phyloP scores from a whole-genome alignment of 306 rosid species.

The Pterocarpus macrocarpus region DNA sequence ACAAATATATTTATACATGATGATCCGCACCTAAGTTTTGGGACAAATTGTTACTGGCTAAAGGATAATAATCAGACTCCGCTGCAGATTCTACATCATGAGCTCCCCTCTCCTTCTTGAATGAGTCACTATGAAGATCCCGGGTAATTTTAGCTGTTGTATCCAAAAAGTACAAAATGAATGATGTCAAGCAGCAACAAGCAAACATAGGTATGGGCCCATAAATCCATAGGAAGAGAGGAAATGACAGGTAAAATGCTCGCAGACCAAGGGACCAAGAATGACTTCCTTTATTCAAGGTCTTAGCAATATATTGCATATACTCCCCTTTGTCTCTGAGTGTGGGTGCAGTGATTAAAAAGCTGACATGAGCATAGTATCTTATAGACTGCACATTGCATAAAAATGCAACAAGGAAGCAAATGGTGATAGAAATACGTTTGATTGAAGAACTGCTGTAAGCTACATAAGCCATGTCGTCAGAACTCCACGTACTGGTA shows the following conservation, averaged over 20 bases:
- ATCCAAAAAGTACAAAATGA: constrained; percentile 77
- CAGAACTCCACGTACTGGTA: constrained; percentile 53
- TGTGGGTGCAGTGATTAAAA: constrained; percentile 81
- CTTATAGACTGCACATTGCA: constrained; percentile 90
- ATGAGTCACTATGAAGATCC: constrained; percentile 63
- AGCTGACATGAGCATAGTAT: constrained; percentile 86
- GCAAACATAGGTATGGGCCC: constrained; percentile 87
- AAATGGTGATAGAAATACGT: constrained; percentile 68
- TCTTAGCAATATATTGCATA: constrained; percentile 63
- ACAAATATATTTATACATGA: constrained; percentile 22
- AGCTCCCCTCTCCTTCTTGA: constrained; percentile 50
- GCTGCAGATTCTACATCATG: constrained; percentile 55
- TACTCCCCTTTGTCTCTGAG: constrained; percentile 56
- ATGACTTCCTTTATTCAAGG: constrained; percentile 75
- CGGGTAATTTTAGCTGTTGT: constrained; percentile 74
- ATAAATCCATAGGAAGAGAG: constrained; percentile 90
- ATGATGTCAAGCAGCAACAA: constrained; percentile 67
- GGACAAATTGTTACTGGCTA: constrained; percentile 16
- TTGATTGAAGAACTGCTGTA: constrained; percentile 56
- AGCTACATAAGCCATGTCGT: constrained; percentile 45
- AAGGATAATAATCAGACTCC: constrained; percentile 34
- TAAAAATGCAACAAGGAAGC: constrained; percentile 88
- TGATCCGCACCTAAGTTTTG: constrained; percentile 10
- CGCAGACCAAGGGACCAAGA: constrained; percentile 87
- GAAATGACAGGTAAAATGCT: constrained; percentile 84